Conservation (phyloP, 306 rosid genomes). For the Vigna unguiculata region DNA sequence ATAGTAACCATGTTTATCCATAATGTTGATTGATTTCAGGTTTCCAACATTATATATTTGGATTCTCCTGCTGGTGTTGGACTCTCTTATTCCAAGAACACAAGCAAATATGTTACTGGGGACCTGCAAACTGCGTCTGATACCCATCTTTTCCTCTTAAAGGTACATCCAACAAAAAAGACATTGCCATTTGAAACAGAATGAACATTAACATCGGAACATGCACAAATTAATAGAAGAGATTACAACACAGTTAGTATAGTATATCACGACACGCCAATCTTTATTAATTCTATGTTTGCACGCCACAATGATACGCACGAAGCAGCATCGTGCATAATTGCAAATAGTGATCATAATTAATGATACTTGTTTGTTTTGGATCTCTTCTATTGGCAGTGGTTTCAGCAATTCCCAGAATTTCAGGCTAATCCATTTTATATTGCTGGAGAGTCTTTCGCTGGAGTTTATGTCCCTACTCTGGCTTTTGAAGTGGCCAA, state of each 20-base stretch:
- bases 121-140: slow-evolving; percentile 82
- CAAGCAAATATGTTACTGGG: slow-evolving; percentile 62
- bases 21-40: slow-evolving; percentile 54
- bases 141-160: slow-evolving; percentile 72
- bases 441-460: slow-evolving; percentile 83
- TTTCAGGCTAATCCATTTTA: slow-evolving; percentile 71
- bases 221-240: not conserved
- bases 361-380: not conserved
- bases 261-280: not conserved
- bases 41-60: slow-evolving; percentile 79
- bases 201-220: not conserved
- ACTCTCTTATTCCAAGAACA: slow-evolving; percentile 72
- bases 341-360: not conserved
- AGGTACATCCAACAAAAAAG: slow-evolving; percentile 52
- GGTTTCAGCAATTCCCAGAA: slow-evolving; percentile 80
- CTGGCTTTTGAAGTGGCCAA: slow-evolving; percentile 63
- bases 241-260: not conserved
- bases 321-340: not conserved
- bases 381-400: slow-evolving; percentile 47
- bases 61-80: slow-evolving; percentile 96
- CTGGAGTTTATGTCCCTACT: slow-evolving; percentile 84
- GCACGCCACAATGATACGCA: not conserved
- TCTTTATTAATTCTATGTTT: not conserved
- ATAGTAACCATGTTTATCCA: not conserved
- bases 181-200: not conserved